Percentiles rank a stretch among this genome's conserved stretches.
Evolutionary conservation across 371 early-diverging fungal genomes (phyloP).

Genomic region (Ecytonucleospora hepatopenaei): DNA sequence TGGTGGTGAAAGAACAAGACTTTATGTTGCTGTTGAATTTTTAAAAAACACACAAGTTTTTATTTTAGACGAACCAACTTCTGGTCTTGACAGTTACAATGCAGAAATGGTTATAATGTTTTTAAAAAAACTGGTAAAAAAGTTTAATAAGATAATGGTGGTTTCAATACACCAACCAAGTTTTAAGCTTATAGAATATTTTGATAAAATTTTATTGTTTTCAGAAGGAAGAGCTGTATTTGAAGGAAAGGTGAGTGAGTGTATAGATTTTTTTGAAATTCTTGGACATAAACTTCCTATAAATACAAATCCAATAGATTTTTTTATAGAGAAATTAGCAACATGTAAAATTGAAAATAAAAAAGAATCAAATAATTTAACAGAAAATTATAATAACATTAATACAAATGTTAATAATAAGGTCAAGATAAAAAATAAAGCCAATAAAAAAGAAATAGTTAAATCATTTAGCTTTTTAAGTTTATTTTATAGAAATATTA

Average conservation of each 20-base stretch:
- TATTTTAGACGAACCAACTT: slow-evolving; percentile 70
- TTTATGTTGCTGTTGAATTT: slow-evolving; percentile 53
- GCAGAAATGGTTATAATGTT: slow-evolving; percentile 73
- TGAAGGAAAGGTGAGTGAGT: slow-evolving; percentile 56
- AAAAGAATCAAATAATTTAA: too few relatives aligned
- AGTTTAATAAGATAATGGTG: slow-evolving; percentile 71
- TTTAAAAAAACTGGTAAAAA: slow-evolving; percentile 63
- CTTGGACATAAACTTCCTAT: slow-evolving; percentile 62
- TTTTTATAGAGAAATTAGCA: background rate
- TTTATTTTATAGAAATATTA: too few relatives aligned
- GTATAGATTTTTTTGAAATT: slow-evolving; percentile 57
- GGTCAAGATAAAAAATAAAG: too few relatives aligned
- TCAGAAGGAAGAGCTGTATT: slow-evolving; percentile 58
- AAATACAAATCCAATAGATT: slow-evolving; percentile 60
- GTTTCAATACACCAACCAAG: slow-evolving; percentile 86
- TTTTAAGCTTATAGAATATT: slow-evolving; percentile 70
- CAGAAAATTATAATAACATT: too few relatives aligned
- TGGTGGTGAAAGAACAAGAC: slow-evolving; percentile 55
- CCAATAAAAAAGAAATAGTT: too few relatives aligned
- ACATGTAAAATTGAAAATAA: too few relatives aligned
- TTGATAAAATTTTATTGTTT: slow-evolving; percentile 71
- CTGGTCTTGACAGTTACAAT: slow-evolving; percentile 75
- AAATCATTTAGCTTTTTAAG: too few relatives aligned
- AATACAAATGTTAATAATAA: too few relatives aligned
- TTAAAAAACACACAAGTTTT: slow-evolving; percentile 48